A percentile compares a stretch with the other conserved stretches of the same genome.
Evolutionary conservation across 2,329 filamentous ascomycete genomes (phyloP).

Genomic region (Ophiostoma piceae): DNA sequence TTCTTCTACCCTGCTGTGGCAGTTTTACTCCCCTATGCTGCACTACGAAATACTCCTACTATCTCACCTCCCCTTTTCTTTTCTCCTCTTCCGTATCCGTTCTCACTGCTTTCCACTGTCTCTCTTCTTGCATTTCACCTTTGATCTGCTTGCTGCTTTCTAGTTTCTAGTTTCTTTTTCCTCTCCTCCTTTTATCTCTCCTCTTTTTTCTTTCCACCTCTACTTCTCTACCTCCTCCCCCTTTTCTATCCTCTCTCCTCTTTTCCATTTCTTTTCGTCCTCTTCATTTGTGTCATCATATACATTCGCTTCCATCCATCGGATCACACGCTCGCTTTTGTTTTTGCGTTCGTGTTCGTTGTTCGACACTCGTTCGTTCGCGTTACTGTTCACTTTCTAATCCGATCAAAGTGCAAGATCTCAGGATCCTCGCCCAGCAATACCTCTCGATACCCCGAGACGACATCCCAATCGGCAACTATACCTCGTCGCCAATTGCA

Average conservation of each 20-base stretch:
- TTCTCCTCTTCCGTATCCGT: slow-evolving; percentile 13
- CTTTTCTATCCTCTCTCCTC: slow-evolving; percentile 15
- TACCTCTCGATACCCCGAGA: background rate
- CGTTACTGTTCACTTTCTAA: background rate
- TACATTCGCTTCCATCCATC: slow-evolving; percentile 13
- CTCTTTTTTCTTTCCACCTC: slow-evolving; percentile 11
- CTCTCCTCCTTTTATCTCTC: slow-evolving; percentile 12
- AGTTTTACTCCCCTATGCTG: background rate
- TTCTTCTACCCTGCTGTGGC: background rate
- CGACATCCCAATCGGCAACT: background rate
- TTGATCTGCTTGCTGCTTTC: slow-evolving; percentile 7
- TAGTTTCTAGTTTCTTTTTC: background rate
- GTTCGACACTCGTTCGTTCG: slow-evolving; percentile 8
- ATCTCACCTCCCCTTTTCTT: background rate
- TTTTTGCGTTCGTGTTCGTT: background rate
- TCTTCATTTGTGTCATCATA: slow-evolving; percentile 3
- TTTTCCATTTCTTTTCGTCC: slow-evolving; percentile 2
- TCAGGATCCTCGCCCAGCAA: background rate
- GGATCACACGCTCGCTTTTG: slow-evolving; percentile 14
- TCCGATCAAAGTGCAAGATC: background rate
- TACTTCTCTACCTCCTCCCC: slow-evolving; percentile 1
- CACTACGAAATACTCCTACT: background rate
- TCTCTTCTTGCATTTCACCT: slow-evolving; percentile 8
- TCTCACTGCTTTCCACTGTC: background rate
- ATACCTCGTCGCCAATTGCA: background rate